Evolutionary conservation across 2,329 filamentous ascomycete genomes (phyloP), one percentile per base, ranked within the genome.

Genomic region (Coniochaeta ligniaria): DNA sequence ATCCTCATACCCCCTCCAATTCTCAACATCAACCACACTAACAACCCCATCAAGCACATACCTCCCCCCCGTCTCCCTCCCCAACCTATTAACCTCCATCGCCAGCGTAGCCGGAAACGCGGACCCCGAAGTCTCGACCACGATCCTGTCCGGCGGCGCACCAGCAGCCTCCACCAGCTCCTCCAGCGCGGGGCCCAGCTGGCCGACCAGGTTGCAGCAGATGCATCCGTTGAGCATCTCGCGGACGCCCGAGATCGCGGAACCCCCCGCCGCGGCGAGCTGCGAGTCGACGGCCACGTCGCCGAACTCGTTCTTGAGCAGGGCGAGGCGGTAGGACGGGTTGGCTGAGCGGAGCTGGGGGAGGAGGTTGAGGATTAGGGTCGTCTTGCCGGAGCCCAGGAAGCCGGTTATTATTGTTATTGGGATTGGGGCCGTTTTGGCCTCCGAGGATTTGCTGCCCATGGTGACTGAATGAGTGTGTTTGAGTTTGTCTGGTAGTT

Each of bases 231-330:
- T 96, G 59, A 99, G 87, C 1, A 99, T 83, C 75, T 99, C 95
- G 68, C 90, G 90, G 5, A 96, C 93, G 60, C 92, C 94, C 0
- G 91, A 89, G 66, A 99, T 92, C 64, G 93, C 87, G 57, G 85
- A 85, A 16, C 89, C 89, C 0, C 89, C 82, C 17, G 95, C 94
- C 2, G 54, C 20, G 31, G 54, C 54, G 33, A 99, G 88, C 73
- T 96, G 91, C 1, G 91, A 95, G 79, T 99, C 95, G 72, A 99
- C 83, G 38, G 92, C 93, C 47, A 99, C 77, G 73, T 98, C 93
- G 71, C 95, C 95, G 74, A 97, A 98, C 77, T 99, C 95, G 76
- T 99, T 99, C 74, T 99, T 99, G 60, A 99, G 84, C 17, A 99
- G 87, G 2, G 94, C 95, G 65, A 99, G 90, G 61, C 89, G 90